These are phyloP conservation scores for Erigeron philadelphicus DNA, from an alignment of 140 eudicot species.

Conservation along the genomic window DNA sequence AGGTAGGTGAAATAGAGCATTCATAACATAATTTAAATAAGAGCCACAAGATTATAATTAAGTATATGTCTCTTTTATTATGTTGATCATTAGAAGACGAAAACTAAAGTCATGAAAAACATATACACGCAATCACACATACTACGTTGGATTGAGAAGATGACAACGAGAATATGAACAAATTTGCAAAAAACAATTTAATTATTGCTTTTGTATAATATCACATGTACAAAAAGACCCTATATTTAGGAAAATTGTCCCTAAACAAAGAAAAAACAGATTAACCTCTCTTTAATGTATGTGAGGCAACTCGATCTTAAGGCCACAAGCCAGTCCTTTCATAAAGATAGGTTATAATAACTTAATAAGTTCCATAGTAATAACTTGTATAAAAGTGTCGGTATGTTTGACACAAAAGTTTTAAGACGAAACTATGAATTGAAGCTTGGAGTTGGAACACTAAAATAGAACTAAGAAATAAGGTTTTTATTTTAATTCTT, in stretches of 20 bases:
- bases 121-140: conserved; percentile 26
- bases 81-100: conserved; percentile 12
- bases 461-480: too few species aligned
- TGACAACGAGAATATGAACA: background rate
- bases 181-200: background rate
- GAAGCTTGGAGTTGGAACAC: too few species aligned
- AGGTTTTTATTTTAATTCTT: too few species aligned
- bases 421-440: too few species aligned
- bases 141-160: background rate
- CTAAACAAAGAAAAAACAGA: background rate
- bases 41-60: background rate
- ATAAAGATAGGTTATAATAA: too few species aligned
- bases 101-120: conserved; percentile 21
- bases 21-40: background rate
- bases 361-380: too few species aligned
- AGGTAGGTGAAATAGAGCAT: conserved; percentile 31
- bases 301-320: conserved; percentile 1
- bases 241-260: background rate
- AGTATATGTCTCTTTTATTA: too few species aligned
- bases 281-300: background rate
- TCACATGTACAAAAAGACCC: background rate
- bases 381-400: too few species aligned
- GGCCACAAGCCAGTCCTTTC: background rate
- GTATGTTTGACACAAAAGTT: too few species aligned
- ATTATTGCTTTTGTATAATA: background rate